A percentile compares a stretch with the other conserved stretches of the same genome.
Conservation (phyloP, 768 basidiomycete genomes). For the Lactarius quietus region DNA sequence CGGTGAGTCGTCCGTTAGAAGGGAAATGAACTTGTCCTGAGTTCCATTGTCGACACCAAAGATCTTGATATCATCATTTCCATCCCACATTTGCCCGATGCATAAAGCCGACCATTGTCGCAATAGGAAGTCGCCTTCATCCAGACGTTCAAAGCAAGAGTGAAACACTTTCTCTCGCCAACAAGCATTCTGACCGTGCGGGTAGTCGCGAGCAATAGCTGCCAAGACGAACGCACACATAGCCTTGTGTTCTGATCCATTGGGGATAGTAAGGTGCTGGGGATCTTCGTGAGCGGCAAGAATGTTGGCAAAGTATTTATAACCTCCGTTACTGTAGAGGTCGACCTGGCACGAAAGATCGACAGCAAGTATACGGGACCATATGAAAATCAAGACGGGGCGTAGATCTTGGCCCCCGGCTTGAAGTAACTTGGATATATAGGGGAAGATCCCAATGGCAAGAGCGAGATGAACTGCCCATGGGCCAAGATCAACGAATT, state of each 20-base stretch:
- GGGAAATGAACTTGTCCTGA: slow-evolving; percentile 74
- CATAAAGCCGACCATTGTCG: slow-evolving; percentile 94
- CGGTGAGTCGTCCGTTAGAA: slow-evolving; percentile 83
- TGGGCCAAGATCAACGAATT: slow-evolving; percentile 97
- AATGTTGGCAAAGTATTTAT: slow-evolving; percentile 81
- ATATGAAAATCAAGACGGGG: slow-evolving; percentile 97
- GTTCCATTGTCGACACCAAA: slow-evolving; percentile 74
- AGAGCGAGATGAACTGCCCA: slow-evolving; percentile 98
- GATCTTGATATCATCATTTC: slow-evolving; percentile 85
- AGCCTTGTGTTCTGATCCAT: slow-evolving; percentile 91
- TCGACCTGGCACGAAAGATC: slow-evolving; percentile 91
- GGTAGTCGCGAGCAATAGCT: slow-evolving; percentile 84
- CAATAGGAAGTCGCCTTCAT: slow-evolving; percentile 88
- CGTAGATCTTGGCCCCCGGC: slow-evolving; percentile 94
- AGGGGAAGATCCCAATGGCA: slow-evolving; percentile 97
- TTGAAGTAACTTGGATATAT: slow-evolving; percentile 93
- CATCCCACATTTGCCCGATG: slow-evolving; percentile 94
- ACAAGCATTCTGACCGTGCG: slow-evolving; percentile 84
- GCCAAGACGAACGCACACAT: slow-evolving; percentile 98
- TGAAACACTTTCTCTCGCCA: slow-evolving; percentile 80
- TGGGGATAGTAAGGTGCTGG: slow-evolving; percentile 62
- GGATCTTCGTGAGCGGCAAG: slow-evolving; percentile 64
- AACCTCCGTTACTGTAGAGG: slow-evolving; percentile 76
- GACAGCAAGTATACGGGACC: slow-evolving; percentile 97
- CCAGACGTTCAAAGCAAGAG: slow-evolving; percentile 76